These are phyloP conservation scores for Mitragyna speciosa DNA, from an alignment of 257 asterid genomes.

Conservation along the genomic window DNA sequence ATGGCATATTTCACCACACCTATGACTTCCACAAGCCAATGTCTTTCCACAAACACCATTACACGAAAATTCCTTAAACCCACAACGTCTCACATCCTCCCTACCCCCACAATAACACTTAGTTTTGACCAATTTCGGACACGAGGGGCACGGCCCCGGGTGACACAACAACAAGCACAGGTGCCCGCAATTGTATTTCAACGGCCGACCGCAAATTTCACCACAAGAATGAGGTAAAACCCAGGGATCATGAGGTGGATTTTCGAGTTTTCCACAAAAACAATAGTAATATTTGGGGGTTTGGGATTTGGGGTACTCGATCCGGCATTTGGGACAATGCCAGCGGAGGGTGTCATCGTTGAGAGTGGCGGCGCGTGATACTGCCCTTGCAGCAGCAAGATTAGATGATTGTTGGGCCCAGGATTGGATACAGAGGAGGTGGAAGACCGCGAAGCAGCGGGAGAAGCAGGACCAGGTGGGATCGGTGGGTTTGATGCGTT, in stretches of 20 bases:
- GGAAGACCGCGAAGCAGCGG: slow-evolving; percentile 85
- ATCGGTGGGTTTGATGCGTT: slow-evolving; percentile 73
- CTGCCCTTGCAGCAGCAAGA: slow-evolving; percentile 74
- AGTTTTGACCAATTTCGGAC: slow-evolving; percentile 72
- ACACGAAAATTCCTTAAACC: slow-evolving; percentile 80
- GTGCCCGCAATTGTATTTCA: slow-evolving; percentile 80
- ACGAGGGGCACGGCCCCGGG: slow-evolving; percentile 93
- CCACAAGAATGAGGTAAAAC: slow-evolving; percentile 93
- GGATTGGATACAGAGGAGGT: slow-evolving; percentile 88
- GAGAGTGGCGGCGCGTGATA: slow-evolving; percentile 52
- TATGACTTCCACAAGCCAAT: slow-evolving; percentile 65
- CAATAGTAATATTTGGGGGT: slow-evolving; percentile 73
- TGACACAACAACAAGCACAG: slow-evolving; percentile 73
- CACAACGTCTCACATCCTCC: slow-evolving; percentile 83
- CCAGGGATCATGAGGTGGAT: slow-evolving; percentile 92
- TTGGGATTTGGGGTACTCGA: slow-evolving; percentile 59
- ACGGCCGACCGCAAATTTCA: slow-evolving; percentile 68
- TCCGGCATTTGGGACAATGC: slow-evolving; percentile 98
- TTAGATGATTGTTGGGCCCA: slow-evolving; percentile 83
- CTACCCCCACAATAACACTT: slow-evolving; percentile 70
- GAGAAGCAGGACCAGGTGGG: slow-evolving; percentile 94
- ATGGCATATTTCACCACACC: slow-evolving; percentile 72
- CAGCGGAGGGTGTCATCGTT: slow-evolving; percentile 50
- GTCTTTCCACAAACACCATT: slow-evolving; percentile 48
- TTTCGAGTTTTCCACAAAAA: slow-evolving; percentile 74